Conservation (phyloP, 176 grass and related monocot genomes). For the Oryza glaberrima region DNA sequence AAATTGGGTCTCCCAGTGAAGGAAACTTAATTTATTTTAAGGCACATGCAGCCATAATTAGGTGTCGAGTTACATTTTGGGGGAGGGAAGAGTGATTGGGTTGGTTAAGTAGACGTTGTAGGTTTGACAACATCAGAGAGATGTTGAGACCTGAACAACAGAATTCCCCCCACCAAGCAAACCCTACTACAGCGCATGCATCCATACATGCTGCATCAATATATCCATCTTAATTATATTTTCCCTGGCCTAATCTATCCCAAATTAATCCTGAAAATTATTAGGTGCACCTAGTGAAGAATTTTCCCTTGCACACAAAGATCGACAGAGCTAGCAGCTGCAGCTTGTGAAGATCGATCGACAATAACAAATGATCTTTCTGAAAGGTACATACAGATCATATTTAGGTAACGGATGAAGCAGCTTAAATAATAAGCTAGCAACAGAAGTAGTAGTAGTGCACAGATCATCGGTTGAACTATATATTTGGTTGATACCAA, state of each 20-base stretch:
- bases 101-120: constrained; percentile 99
- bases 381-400: constrained; percentile 38
- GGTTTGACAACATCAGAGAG: constrained; percentile 88
- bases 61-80: constrained; percentile 46
- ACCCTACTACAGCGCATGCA: constrained; percentile 41
- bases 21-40: constrained; percentile 49
- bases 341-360: constrained; percentile 6
- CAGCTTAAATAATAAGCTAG: constrained; percentile 1
- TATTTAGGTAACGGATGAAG: not conserved
- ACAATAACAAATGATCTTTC: constrained; percentile 49
- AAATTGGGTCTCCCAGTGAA: constrained; percentile 11
- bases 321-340: constrained; percentile 3
- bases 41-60: constrained; percentile 58
- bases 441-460: not conserved
- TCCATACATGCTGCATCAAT: not conserved
- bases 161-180: constrained; percentile 86
- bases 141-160: constrained; percentile 89
- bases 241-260: constrained; percentile 23
- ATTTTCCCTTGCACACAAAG: constrained; percentile 50
- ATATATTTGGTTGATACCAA: not conserved
- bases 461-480: not conserved
- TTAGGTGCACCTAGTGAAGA: constrained; percentile 55
- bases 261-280: constrained; percentile 21
- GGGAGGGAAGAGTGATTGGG: constrained; percentile 57
- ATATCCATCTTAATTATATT: constrained; percentile 3